phyloP scores from a whole-genome alignment of 495 filamentous ascomycete species.

The Penicillium flavigenum region DNA sequence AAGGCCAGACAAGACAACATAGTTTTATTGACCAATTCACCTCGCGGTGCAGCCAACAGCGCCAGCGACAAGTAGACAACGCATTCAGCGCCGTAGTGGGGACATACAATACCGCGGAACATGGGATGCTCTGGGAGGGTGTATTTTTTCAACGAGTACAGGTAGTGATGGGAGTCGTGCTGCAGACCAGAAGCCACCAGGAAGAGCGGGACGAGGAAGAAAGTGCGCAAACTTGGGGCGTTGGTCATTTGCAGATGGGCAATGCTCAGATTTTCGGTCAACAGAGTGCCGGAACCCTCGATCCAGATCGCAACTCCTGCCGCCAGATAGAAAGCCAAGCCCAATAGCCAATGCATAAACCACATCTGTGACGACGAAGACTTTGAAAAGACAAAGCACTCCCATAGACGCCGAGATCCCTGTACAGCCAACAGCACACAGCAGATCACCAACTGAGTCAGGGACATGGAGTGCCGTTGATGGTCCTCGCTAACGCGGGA shows the following conservation, averaged over 20 bases:
- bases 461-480: conserved; percentile 52
- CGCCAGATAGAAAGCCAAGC: conserved; percentile 71
- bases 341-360: conserved; percentile 76
- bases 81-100: conserved; percentile 92
- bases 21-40: conserved; percentile 67
- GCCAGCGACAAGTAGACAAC: conserved; percentile 78
- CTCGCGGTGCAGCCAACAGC: conserved; percentile 66
- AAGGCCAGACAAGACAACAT: conserved; percentile 67
- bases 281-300: conserved; percentile 59
- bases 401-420: conserved; percentile 69
- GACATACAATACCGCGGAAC: conserved; percentile 71
- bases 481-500: conserved; percentile 39
- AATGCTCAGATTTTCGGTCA: conserved; percentile 15
- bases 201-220: conserved; percentile 64
- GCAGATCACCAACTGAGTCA: conserved; percentile 63
- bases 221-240: conserved; percentile 57
- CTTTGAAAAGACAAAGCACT: conserved; percentile 63
- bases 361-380: conserved; percentile 74
- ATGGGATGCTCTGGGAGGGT: conserved; percentile 70
- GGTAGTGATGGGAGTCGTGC: conserved; percentile 76
- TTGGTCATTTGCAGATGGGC: conserved; percentile 34
- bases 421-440: conserved; percentile 75
- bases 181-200: conserved; percentile 74
- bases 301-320: conserved; percentile 79
- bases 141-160: conserved; percentile 80